These are phyloP conservation scores for Mycena polygramma DNA, from an alignment of 768 basidiomycete species.

Conservation along the genomic window DNA sequence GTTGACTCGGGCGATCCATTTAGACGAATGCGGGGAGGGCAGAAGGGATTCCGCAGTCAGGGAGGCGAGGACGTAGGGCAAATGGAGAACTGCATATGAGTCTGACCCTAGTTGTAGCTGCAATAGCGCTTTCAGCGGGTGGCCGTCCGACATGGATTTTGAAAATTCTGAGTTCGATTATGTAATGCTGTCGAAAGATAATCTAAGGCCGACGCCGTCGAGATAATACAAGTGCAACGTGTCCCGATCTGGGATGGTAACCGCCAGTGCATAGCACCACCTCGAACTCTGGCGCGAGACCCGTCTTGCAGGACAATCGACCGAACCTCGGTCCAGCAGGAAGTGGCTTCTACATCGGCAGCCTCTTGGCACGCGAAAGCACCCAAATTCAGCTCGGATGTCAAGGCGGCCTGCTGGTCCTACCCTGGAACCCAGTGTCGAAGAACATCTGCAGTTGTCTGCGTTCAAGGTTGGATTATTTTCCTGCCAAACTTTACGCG, in stretches of 20 bases:
- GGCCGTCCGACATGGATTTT: constrained; percentile 57
- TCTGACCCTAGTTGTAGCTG: constrained; percentile 83
- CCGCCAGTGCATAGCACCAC: constrained; percentile 7
- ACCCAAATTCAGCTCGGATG: constrained; percentile 17
- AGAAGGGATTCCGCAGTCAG: constrained; percentile 65
- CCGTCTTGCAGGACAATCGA: no score
- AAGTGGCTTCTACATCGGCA: no score
- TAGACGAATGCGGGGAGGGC: constrained; percentile 76
- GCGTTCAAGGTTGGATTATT: constrained; percentile 64
- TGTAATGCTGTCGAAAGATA: constrained; percentile 17
- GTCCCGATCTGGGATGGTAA: constrained; percentile 31
- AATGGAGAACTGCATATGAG: constrained; percentile 65
- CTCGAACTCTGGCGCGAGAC: neutral
- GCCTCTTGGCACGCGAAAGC: no score
- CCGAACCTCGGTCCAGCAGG: no score
- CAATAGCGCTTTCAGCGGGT: constrained; percentile 73
- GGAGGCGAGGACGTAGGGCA: constrained; percentile 70
- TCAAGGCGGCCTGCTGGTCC: constrained; percentile 33
- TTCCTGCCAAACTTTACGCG: constrained; percentile 22
- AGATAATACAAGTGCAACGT: constrained; percentile 39
- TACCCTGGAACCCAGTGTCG: constrained; percentile 65
- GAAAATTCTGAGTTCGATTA: neutral
- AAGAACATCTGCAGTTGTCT: constrained; percentile 65
- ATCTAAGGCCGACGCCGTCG: constrained; percentile 25
- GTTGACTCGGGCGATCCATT: constrained; percentile 82